Conservation (phyloP, 2,329 filamentous ascomycete species). For the Phyllosticta citrichinensis region DNA sequence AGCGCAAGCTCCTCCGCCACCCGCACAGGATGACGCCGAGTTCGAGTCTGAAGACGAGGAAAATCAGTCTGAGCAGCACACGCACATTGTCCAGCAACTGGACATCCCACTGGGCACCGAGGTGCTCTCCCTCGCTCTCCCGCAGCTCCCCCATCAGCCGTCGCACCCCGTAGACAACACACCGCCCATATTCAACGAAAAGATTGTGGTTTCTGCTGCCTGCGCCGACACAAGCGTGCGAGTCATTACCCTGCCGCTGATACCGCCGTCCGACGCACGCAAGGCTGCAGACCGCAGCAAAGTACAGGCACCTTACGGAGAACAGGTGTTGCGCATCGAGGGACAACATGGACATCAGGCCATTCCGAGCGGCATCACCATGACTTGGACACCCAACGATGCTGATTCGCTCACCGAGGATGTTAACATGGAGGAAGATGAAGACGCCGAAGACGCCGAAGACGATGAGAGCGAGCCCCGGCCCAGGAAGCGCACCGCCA, state of each 20-base stretch:
- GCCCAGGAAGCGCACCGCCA: constrained; percentile 4
- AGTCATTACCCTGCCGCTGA: constrained; percentile 45
- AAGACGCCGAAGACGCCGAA: constrained; percentile 12
- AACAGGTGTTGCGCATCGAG: constrained; percentile 39
- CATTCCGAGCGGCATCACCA: constrained; percentile 39
- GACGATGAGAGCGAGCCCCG: constrained; percentile 13
- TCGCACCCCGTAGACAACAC: constrained; percentile 26
- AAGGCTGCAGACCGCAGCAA: constrained; percentile 25
- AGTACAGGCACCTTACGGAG: constrained; percentile 24
- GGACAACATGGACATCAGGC: constrained; percentile 40
- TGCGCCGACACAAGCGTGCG: constrained; percentile 49
- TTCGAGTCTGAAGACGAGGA: constrained; percentile 49
- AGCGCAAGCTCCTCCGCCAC: constrained; percentile 13
- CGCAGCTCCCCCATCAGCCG: constrained; percentile 26
- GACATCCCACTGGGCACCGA: constrained; percentile 45
- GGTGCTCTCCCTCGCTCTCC: constrained; percentile 44
- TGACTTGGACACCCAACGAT: constrained; percentile 39
- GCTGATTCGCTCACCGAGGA: constrained; percentile 11
- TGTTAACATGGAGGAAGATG: constrained; percentile 27
- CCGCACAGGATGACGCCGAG: constrained; percentile 20
- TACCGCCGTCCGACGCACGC: constrained; percentile 38
- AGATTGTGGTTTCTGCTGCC: constrained; percentile 44
- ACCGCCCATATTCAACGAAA: constrained; percentile 38
- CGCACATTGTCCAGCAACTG: constrained; percentile 43
- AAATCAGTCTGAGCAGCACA: constrained; percentile 46